Base-by-base conservation (phyloP, 306 rosid species). In the Chamaecrista fasciculata region DNA sequence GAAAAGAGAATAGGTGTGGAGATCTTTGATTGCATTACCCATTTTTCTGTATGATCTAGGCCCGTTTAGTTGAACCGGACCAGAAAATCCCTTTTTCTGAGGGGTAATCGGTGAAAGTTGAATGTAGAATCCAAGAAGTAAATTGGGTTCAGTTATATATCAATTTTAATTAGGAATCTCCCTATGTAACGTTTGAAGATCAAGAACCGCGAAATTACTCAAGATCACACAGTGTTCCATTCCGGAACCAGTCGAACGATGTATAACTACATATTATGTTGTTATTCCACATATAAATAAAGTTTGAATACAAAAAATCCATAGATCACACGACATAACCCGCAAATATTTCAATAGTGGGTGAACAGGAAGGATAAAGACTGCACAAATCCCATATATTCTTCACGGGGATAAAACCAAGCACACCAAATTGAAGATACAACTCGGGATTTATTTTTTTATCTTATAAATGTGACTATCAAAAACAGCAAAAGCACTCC, bases 401-500 rank as follows among this genome's bases (percentile, higher is more conserved):
- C 11, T 24, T n/a, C 46, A 71, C 19, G 48, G 55, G 36, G 20
- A 37, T 26, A 62, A 21, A 73, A 70, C 58, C 62, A 68, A 65
- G 52, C 66, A 66, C 26, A 36, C 60, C 78, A 75, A 60, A 29
- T 50, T 9, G 66, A 44, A 52, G 42, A 46, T 28, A 34, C 47
- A 51, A 42, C 43, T 57, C 52, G 44, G 25, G 2, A 3, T 36
- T 29, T 26, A 14, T 26, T 33, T 14, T 31, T 0, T 5, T 25
- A 5, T 24, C 8, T 62, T n/a, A 6, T 5, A 34, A 14, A 46
- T 4, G 25, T 31, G 36, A 65, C 68, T 69, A 80, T 73, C 73
- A 83, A 26, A 76, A 76, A 10, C 64, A 82, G 77, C 88, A 67
- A 48, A 92, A 86, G 40, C 96, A 86, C 76, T 94, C 90, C 85